Evolutionary conservation across 139 green algal species (phyloP).

Genomic region (Tetradesmus obliquus): DNA sequence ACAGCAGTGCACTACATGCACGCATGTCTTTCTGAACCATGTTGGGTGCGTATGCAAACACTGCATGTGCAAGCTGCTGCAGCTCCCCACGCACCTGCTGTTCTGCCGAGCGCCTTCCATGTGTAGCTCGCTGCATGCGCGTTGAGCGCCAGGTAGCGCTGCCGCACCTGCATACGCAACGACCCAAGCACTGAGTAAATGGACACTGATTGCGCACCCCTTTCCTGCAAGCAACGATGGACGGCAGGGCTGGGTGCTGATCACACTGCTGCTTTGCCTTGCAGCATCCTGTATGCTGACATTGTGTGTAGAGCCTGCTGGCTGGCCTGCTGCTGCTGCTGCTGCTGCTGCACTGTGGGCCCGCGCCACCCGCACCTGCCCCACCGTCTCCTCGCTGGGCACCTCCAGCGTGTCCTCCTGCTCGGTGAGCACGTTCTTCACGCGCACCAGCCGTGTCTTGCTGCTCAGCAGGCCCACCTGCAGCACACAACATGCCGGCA

Average conservation of each 20-base stretch:
- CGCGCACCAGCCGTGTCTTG: conserved; percentile 68
- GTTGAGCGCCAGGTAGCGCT: conserved; percentile 82
- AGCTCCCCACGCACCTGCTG: neutral
- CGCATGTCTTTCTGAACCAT: neutral
- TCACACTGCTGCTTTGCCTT: no score
- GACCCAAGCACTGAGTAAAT: neutral
- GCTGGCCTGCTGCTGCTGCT: no score
- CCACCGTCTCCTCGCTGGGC: conserved; percentile 78
- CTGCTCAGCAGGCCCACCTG: conserved; percentile 68
- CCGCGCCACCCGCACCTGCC: conserved; percentile 54
- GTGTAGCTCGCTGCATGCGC: conserved; percentile 82
- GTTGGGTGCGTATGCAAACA: neutral
- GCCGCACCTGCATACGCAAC: conserved; percentile 58
- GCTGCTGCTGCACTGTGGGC: no score
- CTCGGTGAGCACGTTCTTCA: conserved; percentile 88
- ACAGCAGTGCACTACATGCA: neutral
- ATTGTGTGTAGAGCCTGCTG: no score
- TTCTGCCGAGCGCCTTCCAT: conserved; percentile 74
- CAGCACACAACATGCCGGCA: neutral
- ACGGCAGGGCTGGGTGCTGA: no score
- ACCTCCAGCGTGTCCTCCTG: conserved; percentile 85
- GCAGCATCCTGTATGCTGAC: no score
- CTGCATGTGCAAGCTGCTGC: neutral
- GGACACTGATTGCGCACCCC: no score
- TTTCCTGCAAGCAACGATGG: neutral